Evolutionary conservation across 441 rosid species (phyloP).

Genomic region (Erodium texanum): DNA sequence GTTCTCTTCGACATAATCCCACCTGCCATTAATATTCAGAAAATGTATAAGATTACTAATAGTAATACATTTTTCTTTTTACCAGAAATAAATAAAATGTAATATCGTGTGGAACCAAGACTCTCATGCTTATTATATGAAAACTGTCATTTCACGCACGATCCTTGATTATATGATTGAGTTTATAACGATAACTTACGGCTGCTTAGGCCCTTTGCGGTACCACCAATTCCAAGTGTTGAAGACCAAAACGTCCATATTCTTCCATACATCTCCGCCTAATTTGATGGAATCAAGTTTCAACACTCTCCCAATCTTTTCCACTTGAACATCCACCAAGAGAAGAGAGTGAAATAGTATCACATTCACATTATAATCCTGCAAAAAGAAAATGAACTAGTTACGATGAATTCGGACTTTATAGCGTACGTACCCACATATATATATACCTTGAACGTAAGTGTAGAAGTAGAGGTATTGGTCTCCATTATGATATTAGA

Average conservation of each 20-base stretch:
- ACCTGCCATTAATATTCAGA: background rate
- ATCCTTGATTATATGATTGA: no score
- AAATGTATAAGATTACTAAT: no score
- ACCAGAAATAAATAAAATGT: no score
- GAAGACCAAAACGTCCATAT: constrained; percentile 8
- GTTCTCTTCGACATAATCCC: constrained; percentile 11
- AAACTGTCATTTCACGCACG: no score
- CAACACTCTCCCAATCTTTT: constrained; percentile 8
- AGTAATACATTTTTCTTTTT: no score
- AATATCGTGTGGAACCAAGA: no score
- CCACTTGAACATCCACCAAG: constrained; percentile 4
- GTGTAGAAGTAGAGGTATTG: background rate
- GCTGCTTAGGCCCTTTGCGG: constrained; percentile 1
- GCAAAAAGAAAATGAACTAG: no score
- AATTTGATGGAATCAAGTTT: constrained; percentile 7
- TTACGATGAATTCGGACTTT: no score
- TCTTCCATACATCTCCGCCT: background rate
- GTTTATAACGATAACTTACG: no score
- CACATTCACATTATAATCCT: constrained; percentile 8
- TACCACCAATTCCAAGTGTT: constrained; percentile 17
- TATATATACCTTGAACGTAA: background rate
- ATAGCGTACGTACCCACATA: no score
- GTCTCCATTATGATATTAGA: background rate
- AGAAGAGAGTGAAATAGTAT: background rate
- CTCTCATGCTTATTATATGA: no score